Conservation (phyloP, 148 eudicot genomes). For the Rhododendron simsii region DNA sequence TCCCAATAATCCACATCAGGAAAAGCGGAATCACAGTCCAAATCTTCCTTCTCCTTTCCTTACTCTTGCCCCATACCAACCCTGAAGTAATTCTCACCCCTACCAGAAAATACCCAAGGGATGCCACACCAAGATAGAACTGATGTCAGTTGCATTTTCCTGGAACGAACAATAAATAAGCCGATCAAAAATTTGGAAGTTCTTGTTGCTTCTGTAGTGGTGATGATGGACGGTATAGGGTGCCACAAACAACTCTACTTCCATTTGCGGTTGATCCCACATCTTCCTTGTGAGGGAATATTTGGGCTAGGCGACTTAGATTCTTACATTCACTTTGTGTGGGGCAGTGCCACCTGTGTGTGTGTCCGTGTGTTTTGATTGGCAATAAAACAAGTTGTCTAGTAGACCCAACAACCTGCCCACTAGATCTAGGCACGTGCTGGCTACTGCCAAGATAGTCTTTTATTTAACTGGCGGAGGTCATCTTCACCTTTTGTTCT, state of each 20-base stretch:
- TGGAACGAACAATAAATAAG: background rate
- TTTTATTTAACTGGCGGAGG: background rate
- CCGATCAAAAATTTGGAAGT: background rate
- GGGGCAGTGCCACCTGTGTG: background rate
- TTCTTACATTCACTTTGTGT: background rate
- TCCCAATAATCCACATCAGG: background rate
- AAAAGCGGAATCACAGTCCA: background rate
- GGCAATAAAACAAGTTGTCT: background rate
- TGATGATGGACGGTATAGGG: background rate
- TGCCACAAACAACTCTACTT: background rate
- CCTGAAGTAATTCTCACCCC: background rate
- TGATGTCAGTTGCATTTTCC: background rate
- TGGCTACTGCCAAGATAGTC: background rate
- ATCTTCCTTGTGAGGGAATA: background rate
- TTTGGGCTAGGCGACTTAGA: background rate
- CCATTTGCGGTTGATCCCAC: background rate
- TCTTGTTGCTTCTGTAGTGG: background rate
- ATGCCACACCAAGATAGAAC: background rate
- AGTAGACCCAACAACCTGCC: background rate
- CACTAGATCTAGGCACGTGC: background rate
- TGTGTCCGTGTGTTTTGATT: background rate
- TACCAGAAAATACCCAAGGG: background rate
- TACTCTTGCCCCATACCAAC: background rate
- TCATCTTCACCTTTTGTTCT: background rate
- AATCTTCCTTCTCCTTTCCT: background rate